Base-by-base conservation (phyloP, 768 basidiomycete species). In the Asterophora lycoperdoides region DNA sequence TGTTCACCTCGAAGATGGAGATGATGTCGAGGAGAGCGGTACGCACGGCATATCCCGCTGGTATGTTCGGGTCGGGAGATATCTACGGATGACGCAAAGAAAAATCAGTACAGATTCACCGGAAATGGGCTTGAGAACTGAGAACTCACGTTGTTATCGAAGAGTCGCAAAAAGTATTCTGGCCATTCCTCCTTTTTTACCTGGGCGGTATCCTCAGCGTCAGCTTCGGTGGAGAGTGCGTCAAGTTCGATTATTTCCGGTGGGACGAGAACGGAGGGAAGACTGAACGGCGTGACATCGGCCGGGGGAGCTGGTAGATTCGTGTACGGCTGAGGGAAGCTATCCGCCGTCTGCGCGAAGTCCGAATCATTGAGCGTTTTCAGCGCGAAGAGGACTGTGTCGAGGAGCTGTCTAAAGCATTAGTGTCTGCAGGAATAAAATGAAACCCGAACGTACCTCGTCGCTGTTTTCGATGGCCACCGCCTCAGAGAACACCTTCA, bases 1-100 rank as follows among this genome's bases (percentile, higher is more conserved):
- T 81, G 65, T 99, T 98, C 42, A 96, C 80, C 64, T 98, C 95
- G 59, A 90, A 98, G 13, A 97, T 86, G 49, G 91, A 81, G 35
- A 96, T 67, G 15, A 85, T 78, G 60, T 97, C 93, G 6, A 81
- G 67, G 8, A 96, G 65, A 18, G 82, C 74, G 9, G 84, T 77
- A 19, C 87, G 86, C 5, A 96, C 76, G 20, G 85, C 73, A 66
- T 93, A 95, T 3, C 93, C 93, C 8, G 80, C 69, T 0, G 87
- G 79, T 3, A 82, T 86, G 41, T 75, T 76, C 3, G 85, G 80
- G 49, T 89, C 78, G 1, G 90, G 90, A 1, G 89, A 86, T 17
- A 89, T 69, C 92, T 94, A 56, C 11, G 19, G 57, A 23, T 23
- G 23, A 36, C 36, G 47, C 42, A 36, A n/a, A 35, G 40, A 28